These are phyloP conservation scores for Smittium culicis DNA, from an alignment of 371 early-diverging fungal genomes.

Conservation along the genomic window DNA sequence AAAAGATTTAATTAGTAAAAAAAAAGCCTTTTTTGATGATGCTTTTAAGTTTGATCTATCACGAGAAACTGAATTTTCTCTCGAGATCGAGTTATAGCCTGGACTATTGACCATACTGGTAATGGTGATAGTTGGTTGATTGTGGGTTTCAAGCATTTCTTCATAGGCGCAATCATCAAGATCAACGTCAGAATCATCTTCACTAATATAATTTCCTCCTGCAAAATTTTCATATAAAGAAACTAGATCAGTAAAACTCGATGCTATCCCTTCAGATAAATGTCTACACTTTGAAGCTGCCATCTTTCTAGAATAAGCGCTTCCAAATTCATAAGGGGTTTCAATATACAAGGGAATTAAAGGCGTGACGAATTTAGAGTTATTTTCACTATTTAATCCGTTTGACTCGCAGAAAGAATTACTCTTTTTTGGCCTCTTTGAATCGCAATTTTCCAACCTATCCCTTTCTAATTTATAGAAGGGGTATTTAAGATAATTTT, in stretches of 20 bases:
- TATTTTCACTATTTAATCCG: constrained; percentile 10
- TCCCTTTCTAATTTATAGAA: constrained; percentile 85
- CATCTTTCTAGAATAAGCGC: constrained; percentile 58
- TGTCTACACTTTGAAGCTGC: constrained; percentile 53
- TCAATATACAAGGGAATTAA: constrained; percentile 24
- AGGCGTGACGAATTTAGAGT: constrained; percentile 27
- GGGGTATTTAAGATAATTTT: no score
- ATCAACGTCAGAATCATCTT: constrained; percentile 44
- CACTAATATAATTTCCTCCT: constrained; percentile 77
- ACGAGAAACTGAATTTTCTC: no score
- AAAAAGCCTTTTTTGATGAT: constrained; percentile 54
- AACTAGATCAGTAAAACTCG: constrained; percentile 85
- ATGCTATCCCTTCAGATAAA: constrained; percentile 56
- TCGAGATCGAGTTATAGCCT: no score
- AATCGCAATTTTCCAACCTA: constrained; percentile 13
- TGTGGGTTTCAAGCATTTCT: not conserved
- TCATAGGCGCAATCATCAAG: constrained; percentile 34
- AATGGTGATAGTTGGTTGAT: no score
- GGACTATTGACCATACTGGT: no score
- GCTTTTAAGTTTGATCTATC: no score
- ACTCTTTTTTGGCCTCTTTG: constrained; percentile 8
- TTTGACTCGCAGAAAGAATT: constrained; percentile 22
- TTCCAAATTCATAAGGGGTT: constrained; percentile 74
- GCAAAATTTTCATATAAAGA: constrained; percentile 89
- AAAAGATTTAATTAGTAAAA: constrained; percentile 58